Base-by-base conservation (phyloP, 768 basidiomycete species). In the Kwoniella heveanensis region DNA sequence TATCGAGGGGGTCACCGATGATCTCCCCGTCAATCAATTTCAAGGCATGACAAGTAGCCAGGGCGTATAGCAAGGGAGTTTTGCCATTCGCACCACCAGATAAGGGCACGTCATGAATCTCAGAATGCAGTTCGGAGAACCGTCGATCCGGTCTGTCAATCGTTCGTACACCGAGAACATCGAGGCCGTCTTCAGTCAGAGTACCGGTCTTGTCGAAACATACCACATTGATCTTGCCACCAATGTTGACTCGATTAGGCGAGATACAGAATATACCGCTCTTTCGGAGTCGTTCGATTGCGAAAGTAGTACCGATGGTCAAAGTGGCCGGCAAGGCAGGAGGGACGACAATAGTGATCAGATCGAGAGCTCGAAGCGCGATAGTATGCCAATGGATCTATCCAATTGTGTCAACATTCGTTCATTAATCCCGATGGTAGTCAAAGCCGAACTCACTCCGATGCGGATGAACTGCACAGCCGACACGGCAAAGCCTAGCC, bases 131-230 rank as follows among this genome's bases (percentile, higher is more conserved):
- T 76, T 99, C 95, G 21, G 93, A 92, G 80, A 98, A 98, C 46
- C 87, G 85, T 58, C 88, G 85, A 60, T 79, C 79, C 8, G 83
- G 85, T 48, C 91, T 87, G 62, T 95, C 93, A 47, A 91, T 85
- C 6, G 86, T 87, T 49, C 95, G 88, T 19, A 96, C 89, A 17
- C 96, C 96, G 50, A 99, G 87, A 49, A 99, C 92, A 77, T 99
- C 96, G 53, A 99, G 84, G 0, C 95, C 96, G 68, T 99, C 96
- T 80, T 99, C 96, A 0, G 96, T 99, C 24, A 99, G 84, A 9
- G 96, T 99, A 8, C 96, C 96, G 1, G 96, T 99, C 82, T 99
- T 99, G 83, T 99, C 96, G 73, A 99, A 99, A 76, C 94, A 97
- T 72, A 92, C 92, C 10, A 98, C 89, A 68, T 98, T 97, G 81